Conservation (phyloP, 2,329 filamentous ascomycete genomes). For the Aspergillus novofumigatus region DNA sequence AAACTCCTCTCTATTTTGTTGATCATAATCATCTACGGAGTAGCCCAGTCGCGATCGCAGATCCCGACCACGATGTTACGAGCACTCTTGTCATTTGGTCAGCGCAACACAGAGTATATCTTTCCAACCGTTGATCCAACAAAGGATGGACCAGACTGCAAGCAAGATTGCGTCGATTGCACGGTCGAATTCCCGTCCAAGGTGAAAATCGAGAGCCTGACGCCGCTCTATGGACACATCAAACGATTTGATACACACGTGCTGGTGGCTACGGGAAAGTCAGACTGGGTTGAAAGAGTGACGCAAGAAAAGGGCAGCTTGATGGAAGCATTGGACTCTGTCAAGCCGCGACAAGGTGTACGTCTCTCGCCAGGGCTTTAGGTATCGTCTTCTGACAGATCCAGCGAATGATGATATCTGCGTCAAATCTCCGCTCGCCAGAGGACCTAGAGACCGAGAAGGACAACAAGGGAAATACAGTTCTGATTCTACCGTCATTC, state of each 20-base stretch:
- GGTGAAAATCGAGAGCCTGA: constrained; percentile 30
- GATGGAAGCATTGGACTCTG: constrained; percentile 46
- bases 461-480: constrained; percentile 55
- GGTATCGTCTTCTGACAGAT: constrained; percentile 1
- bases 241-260: constrained; percentile 35
- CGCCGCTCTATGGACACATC: constrained; percentile 33
- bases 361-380: constrained; percentile 4
- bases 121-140: constrained; percentile 34
- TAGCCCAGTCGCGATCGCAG: neutral
- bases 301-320: constrained; percentile 44
- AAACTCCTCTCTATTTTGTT: neutral
- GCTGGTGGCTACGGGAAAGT: constrained; percentile 35
- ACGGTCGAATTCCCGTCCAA: constrained; percentile 32
- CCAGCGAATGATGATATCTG: constrained; percentile 34
- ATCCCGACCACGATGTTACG: constrained; percentile 23
- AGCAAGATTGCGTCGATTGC: constrained; percentile 35
- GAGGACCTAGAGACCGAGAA: constrained; percentile 9
- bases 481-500: constrained; percentile 79
- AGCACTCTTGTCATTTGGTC: constrained; percentile 27
- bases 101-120: constrained; percentile 24
- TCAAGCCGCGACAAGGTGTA: constrained; percentile 65
- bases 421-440: constrained; percentile 29
- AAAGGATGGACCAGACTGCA: constrained; percentile 33
- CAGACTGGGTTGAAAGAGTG: constrained; percentile 36
- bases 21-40: neutral